Evolutionary conservation across 1,139 yeast species (phyloP), one percentile per base, ranked within the genome.

Genomic region (Taphrina deformans): DNA sequence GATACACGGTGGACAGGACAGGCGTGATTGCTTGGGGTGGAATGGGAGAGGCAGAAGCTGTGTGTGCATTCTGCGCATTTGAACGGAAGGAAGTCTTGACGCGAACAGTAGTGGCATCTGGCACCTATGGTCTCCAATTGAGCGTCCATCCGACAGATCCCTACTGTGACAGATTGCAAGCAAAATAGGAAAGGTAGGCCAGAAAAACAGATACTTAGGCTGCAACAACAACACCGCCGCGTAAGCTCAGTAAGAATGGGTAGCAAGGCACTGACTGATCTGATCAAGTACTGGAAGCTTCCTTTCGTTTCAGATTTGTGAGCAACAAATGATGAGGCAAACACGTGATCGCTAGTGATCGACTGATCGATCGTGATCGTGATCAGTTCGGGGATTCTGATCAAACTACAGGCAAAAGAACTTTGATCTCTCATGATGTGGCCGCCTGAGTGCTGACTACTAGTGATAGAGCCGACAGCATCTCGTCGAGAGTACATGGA

Each of bases 51-150:
- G 38, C 63, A 59, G 40, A 59, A 59, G 16, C 48, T 10, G 7
- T 38, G 41, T 27, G 55, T 31, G 18, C 63, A 59, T 16, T 50
- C 46, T 16, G 35, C 24, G 45, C 63, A 59, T 27, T 24, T 38
- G 51, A 59, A 59, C 9, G 63, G 63, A 18, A 59, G 31, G 21
- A 59, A 59, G 51, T 59, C 63, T 41, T 59, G 63, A 14, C 55
- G 45, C 16, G 31, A 18, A 50, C 63, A 59, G 33, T 31, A 50
- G 40, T 40, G 45, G 40, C 63, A 59, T 27, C 63, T 53, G 9
- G 63, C 55, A 26, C 63, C 63, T 18, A 59, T 59, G 16, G 40
- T 48, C 51, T 59, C 63, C 24, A 59, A 41, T 4, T 52, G 46
- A 6, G 63, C 56, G 50, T 59, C 63, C 63, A 59, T 59, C 16